These are phyloP conservation scores for Colletotrichum kahawae DNA, from an alignment of 2,329 filamentous ascomycete species.

Conservation along the genomic window DNA sequence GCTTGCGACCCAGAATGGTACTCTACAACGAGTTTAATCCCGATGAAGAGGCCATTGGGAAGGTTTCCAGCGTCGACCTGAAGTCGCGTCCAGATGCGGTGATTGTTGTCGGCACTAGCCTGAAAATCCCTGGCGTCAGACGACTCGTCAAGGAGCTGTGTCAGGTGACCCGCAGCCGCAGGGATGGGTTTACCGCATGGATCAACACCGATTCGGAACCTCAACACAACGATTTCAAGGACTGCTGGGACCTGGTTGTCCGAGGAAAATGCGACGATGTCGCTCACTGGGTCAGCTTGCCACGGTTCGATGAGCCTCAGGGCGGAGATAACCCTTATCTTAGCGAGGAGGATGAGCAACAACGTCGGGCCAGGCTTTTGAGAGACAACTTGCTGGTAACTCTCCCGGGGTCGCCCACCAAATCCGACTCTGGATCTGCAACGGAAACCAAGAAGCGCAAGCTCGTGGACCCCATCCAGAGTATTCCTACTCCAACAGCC, in stretches of 20 bases:
- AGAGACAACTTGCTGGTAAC: slow-evolving; percentile 47
- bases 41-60: slow-evolving; percentile 94
- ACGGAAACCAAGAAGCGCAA: slow-evolving; percentile 43
- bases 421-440: slow-evolving; percentile 30
- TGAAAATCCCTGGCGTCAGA: slow-evolving; percentile 93
- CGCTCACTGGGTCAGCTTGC: slow-evolving; percentile 71
- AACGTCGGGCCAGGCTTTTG: slow-evolving; percentile 38
- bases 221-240: slow-evolving; percentile 81
- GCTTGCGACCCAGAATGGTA: slow-evolving; percentile 89
- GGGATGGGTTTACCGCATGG: slow-evolving; percentile 89
- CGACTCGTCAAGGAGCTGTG: slow-evolving; percentile 92
- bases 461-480: slow-evolving; percentile 46
- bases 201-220: slow-evolving; percentile 91
- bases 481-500: slow-evolving; percentile 62
- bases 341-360: slow-evolving; percentile 47
- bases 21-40: slow-evolving; percentile 98
- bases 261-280: slow-evolving; percentile 88
- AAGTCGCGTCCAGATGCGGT: slow-evolving; percentile 87
- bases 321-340: slow-evolving; percentile 53
- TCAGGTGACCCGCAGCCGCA: slow-evolving; percentile 79
- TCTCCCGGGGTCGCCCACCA: slow-evolving; percentile 32
- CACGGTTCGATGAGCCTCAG: slow-evolving; percentile 63
- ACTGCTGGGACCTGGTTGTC: slow-evolving; percentile 92
- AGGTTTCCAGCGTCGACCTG: slow-evolving; percentile 85
- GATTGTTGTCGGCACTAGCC: slow-evolving; percentile 91